Evolutionary conservation across 305 asterid genomes (phyloP).

Genomic region (Fraxinus velutina): DNA sequence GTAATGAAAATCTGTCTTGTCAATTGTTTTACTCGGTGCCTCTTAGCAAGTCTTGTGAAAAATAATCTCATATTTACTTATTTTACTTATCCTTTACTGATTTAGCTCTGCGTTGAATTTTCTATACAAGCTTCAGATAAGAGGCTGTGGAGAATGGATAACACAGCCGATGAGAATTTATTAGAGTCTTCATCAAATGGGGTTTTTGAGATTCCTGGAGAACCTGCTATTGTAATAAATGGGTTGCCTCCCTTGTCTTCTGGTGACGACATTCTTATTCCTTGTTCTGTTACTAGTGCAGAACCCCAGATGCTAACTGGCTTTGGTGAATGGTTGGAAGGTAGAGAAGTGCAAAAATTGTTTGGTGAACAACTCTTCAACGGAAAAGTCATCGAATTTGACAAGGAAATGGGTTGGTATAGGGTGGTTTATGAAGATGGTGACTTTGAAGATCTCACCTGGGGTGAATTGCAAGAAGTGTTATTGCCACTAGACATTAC

Average conservation of each 20-base stretch:
- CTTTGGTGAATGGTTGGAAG: conserved; percentile 63
- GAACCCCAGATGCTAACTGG: conserved; percentile 23
- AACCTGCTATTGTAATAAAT: conserved; percentile 56
- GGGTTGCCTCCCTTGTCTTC: conserved; percentile 51
- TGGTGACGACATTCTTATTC: conserved; percentile 9
- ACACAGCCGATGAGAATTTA: conserved; percentile 23
- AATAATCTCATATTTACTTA: neutral
- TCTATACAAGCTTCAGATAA: neutral
- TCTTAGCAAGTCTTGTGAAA: neutral
- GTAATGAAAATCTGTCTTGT: neutral
- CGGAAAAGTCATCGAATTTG: conserved; percentile 50
- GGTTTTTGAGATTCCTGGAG: conserved; percentile 46
- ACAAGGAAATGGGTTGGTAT: conserved; percentile 55
- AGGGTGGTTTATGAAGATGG: conserved; percentile 67
- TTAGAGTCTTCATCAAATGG: conserved; percentile 26
- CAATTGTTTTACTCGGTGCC: neutral
- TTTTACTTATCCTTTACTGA: neutral
- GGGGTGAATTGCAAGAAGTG: conserved; percentile 49
- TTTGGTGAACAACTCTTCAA: conserved; percentile 37
- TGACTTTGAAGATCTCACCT: conserved; percentile 63
- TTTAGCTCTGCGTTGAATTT: conserved; percentile 10
- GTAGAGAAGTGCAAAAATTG: conserved; percentile 50
- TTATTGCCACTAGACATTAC: conserved; percentile 57
- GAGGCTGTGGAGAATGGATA: conserved; percentile 34
- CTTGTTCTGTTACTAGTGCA: conserved; percentile 23